Percentiles rank a stretch among this genome's conserved stretches.
Evolutionary conservation across 2,329 filamentous ascomycete genomes (phyloP).

Genomic region (Aspergillus sp.): DNA sequence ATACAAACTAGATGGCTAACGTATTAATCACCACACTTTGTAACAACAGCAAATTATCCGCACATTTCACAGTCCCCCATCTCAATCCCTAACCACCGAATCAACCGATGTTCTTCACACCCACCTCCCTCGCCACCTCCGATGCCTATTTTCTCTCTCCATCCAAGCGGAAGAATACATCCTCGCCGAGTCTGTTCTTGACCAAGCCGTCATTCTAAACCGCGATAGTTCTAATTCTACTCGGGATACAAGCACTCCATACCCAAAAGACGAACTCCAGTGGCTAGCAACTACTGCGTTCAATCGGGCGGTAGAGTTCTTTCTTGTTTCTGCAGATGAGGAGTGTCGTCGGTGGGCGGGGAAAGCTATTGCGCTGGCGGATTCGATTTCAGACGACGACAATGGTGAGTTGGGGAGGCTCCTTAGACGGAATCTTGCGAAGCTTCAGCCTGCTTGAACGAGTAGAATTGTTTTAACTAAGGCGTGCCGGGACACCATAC

Average conservation of each 20-base stretch:
- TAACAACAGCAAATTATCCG: conserved; percentile 63
- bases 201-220: conserved; percentile 32
- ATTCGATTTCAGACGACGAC: conserved; percentile 20
- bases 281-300: conserved; percentile 58
- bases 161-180: conserved; percentile 35
- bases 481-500: no score
- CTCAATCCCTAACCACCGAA: conserved; percentile 40
- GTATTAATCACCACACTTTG: conserved; percentile 5
- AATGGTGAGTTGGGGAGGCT: conserved; percentile 24
- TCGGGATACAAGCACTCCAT: conserved; percentile 23
- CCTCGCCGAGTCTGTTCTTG: conserved; percentile 35
- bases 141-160: conserved; percentile 72
- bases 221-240: not conserved
- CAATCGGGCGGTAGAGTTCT: conserved; percentile 58
- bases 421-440: conserved; percentile 29
- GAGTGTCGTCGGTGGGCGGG: conserved; percentile 37
- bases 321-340: conserved; percentile 32
- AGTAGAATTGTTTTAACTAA: no score
- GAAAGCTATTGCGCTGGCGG: conserved; percentile 37
- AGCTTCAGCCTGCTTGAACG: conserved; percentile 12
- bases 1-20: not conserved
- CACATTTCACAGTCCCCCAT: conserved; percentile 58
- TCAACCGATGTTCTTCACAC: conserved; percentile 27
- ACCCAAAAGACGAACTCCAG: conserved; percentile 56
- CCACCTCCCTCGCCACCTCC: conserved; percentile 73